Evolutionary conservation across 176 grass and related monocot genomes (phyloP), one percentile per base, ranked within the genome.

Genomic region (Eleusine coracana): DNA sequence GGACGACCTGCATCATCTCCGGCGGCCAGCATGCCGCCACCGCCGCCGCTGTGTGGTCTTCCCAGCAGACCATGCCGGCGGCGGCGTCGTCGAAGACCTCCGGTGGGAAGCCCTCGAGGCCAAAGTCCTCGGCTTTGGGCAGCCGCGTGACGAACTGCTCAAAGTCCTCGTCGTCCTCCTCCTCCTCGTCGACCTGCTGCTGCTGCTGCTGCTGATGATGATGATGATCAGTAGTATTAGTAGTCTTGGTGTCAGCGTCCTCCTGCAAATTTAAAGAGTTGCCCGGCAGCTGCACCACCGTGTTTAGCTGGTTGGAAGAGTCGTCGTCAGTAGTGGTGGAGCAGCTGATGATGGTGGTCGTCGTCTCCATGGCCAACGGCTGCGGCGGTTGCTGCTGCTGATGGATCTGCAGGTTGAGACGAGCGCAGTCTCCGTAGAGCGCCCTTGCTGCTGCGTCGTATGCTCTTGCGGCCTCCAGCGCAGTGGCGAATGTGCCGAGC

Each of bases 41-140:
- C 31, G 31, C 31, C 31, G 31, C 0, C 50, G 21, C 48, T 3
- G 36, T 10, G 78, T 80, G 36, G 34, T 68, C 48, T 67, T 82
- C 83, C 83, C 88, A 90, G 51, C 18, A 56, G 52, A 54, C 6
- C 48, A 81, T 87, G 56, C 68, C 76, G 68, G 17, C 81, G 23
- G 38, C 76, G 59, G 40, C 63, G 3, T 97, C 94, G 52, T 90
- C 87, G 21, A 97, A 86, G n/a, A 85, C 82, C 76, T 89, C 87
- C 5, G 89, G 89, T 65, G 91, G 94, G 81, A 97, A 94, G 7
- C 81, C 89, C 55, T 93, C 79, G 6, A 97, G 87, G 13, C 94
- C 91, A 29, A 97, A 97, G 87, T 94, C 94, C 87, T 97, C 94
- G 11, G 94, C 91, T 81, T 90, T 97, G 36, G 94, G 94, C 66